These are phyloP conservation scores for Dryas drummondii DNA, from an alignment of 306 rosid species.

Conservation along the genomic window DNA sequence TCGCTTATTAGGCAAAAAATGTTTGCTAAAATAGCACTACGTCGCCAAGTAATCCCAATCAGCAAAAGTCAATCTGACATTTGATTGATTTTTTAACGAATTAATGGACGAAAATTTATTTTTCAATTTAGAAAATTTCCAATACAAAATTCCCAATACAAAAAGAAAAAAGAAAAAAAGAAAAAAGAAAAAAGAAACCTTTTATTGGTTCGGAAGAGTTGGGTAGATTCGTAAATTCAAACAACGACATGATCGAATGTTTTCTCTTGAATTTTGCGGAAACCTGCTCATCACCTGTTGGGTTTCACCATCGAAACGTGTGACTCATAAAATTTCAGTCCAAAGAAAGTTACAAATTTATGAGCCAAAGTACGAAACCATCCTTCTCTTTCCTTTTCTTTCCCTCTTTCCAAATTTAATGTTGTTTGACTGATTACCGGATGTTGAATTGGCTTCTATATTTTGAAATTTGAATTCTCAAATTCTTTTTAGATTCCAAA, in stretches of 20 bases:
- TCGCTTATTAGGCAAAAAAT: too few relatives aligned
- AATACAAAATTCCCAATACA: too few relatives aligned
- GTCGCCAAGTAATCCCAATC: too few relatives aligned
- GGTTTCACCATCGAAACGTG: background rate
- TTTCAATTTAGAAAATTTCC: too few relatives aligned
- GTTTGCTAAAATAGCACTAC: too few relatives aligned
- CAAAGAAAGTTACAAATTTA: background rate
- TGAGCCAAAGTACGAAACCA: constrained; percentile 6
- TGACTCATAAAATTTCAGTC: background rate
- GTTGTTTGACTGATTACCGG: background rate
- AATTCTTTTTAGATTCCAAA: background rate
- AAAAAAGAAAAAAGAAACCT: background rate
- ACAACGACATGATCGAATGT: background rate
- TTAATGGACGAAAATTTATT: too few relatives aligned
- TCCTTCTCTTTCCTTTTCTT: background rate
- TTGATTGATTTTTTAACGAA: too few relatives aligned
- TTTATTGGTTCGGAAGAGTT: background rate
- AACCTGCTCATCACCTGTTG: background rate
- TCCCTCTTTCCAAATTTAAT: background rate
- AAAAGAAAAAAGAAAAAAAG: background rate
- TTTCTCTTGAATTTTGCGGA: background rate
- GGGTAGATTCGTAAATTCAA: background rate
- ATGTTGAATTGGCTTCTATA: background rate
- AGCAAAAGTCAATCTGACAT: too few relatives aligned
- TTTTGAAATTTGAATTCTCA: background rate